Evolutionary conservation across 2,329 filamentous ascomycete genomes (phyloP), one percentile per base, ranked within the genome.

Genomic region (Xylaria polymorpha): DNA sequence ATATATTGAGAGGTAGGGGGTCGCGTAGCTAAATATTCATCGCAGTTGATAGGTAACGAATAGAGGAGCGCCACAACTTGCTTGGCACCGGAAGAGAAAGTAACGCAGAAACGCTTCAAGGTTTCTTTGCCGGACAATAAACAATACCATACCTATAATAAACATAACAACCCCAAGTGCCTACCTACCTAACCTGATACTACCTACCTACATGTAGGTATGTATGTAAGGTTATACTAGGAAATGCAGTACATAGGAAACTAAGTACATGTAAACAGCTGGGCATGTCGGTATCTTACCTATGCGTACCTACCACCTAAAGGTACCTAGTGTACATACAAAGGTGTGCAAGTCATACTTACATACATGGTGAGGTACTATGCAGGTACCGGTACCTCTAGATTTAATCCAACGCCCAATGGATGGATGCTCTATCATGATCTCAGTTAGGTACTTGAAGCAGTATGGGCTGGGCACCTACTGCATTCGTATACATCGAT

Each of bases 51-150:
- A 57, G 20, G 48, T 14, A 62, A 39, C 63, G 62, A 67, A 66
- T 66, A 50, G 29, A 62, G 44, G n/a, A 44, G 46, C 60, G 64
- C 67, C 59, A 63, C 67, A 66, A 63, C 46, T 56, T 2, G 46
- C 67, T 67, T 69, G 59, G 63, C 63, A 51, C 39, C 58, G 53
- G 15, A 51, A 29, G 37, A 53, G 44, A 55, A 60, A 55, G 53
- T 46, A 53, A 62, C 57, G 66, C 62, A 53, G 43, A 44, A 57
- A 29, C 22, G 22, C 20, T 44, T 29, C 22, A 8, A 29, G 25
- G 25, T 8, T 59, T 59, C 22, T 59, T 59, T 55, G 50, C 18
- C 15, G 25, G 29, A 18, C 12, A 22, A 25, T 9, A 44, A 37
- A 5, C 18, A 43, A 5, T 18, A 18, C 14, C 7, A 1, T 43